Evolutionary conservation across 2,329 filamentous ascomycete species (phyloP).

Genomic region (Fusarium albidum): DNA sequence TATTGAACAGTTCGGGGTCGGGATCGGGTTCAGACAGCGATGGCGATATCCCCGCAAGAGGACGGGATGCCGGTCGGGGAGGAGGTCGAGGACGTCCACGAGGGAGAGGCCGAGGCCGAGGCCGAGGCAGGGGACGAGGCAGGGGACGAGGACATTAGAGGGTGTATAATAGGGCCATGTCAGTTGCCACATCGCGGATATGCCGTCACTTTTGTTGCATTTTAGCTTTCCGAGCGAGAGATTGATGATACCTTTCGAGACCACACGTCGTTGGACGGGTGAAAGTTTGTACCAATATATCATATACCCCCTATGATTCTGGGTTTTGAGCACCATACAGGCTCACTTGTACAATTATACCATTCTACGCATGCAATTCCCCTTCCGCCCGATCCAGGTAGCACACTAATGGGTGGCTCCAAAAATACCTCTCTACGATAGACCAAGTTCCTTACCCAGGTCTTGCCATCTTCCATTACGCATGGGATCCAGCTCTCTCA

Average conservation of each 20-base stretch:
- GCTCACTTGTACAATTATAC: neutral
- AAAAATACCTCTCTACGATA: constrained; percentile 6
- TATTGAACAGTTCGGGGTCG: constrained; percentile 4
- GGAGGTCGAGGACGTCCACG: constrained; percentile 38
- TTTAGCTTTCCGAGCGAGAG: constrained; percentile 6
- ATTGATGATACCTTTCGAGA: constrained; percentile 14
- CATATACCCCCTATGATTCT: neutral
- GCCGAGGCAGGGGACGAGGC: constrained; percentile 17
- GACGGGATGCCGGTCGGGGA: constrained; percentile 30
- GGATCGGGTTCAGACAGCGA: constrained; percentile 32
- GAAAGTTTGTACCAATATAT: constrained; percentile 1
- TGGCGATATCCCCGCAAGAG: constrained; percentile 38
- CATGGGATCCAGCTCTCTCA: constrained; percentile 77
- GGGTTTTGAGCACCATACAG: constrained; percentile 1
- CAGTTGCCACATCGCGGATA: neutral
- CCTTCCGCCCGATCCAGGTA: neutral
- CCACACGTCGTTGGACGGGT: neutral
- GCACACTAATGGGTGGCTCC: neutral
- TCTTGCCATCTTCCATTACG: constrained; percentile 80
- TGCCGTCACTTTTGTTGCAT: neutral
- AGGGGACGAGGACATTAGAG: constrained; percentile 23
- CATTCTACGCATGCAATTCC: neutral
- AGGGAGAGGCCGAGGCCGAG: constrained; percentile 35
- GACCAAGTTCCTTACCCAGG: constrained; percentile 57
- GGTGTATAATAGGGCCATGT: neutral